Conservation (phyloP, 192 early-diverging fungal genomes). For the Lunasporangiospora selenospora region DNA sequence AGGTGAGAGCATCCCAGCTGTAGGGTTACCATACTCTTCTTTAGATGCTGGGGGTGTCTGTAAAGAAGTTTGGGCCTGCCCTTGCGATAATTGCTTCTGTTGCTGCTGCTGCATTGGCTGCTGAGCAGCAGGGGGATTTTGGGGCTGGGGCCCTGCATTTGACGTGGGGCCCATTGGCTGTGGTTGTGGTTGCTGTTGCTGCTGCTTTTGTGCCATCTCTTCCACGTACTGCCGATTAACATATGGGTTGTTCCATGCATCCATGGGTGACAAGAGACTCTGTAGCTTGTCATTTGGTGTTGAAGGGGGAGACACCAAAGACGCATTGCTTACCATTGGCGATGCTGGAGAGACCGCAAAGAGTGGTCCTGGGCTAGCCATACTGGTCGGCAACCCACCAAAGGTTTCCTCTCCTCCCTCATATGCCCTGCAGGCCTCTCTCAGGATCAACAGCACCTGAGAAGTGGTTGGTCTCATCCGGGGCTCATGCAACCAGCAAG, state of each 20-base stretch:
- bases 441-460: constrained; percentile 32
- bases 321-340: not conserved
- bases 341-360: constrained; percentile 32
- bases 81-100: constrained; percentile 6
- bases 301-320: constrained; percentile 15
- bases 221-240: constrained; percentile 31
- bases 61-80: constrained; percentile 3
- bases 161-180: not conserved
- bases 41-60: constrained; percentile 11
- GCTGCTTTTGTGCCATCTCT: constrained; percentile 4
- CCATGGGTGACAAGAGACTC: constrained; percentile 27
- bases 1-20: too few species aligned
- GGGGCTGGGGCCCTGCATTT: not conserved
- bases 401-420: constrained; percentile 1
- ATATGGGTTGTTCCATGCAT: constrained; percentile 35
- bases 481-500: constrained; percentile 45
- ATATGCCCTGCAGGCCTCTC: constrained; percentile 18
- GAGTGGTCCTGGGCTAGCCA: constrained; percentile 21
- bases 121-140: not conserved
- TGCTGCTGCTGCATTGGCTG: not conserved
- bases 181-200: not conserved
- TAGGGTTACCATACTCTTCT: constrained; percentile 10
- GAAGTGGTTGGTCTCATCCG: constrained; percentile 31
- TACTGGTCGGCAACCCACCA: constrained; percentile 12
- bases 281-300: constrained; percentile 16